These are phyloP conservation scores for Ricinus communis DNA, from an alignment of 345 rosid genomes.

Conservation along the genomic window DNA sequence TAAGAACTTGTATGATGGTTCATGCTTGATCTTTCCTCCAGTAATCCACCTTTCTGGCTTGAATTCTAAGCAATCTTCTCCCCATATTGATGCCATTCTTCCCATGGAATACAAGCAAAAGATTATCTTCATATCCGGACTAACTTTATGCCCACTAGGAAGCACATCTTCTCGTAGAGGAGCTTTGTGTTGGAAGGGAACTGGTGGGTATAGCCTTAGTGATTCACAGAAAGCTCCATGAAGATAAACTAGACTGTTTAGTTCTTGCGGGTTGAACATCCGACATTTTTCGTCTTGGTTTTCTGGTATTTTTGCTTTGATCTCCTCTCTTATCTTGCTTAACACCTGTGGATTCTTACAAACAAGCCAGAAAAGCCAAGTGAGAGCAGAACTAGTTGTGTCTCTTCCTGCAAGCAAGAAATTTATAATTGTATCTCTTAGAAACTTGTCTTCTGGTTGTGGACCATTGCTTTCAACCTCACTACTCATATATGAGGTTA, in stretches of 20 bases:
- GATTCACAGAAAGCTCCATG: constrained; percentile 20
- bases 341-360: constrained; percentile 15
- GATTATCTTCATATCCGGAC: constrained; percentile 27
- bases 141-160: constrained; percentile 40
- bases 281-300: neutral
- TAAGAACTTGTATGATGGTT: constrained; percentile 58
- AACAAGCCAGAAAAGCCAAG: constrained; percentile 24
- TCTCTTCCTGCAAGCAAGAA: constrained; percentile 23
- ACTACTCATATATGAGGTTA: constrained; percentile 14
- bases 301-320: constrained; percentile 1
- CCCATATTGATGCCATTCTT: constrained; percentile 46
- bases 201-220: constrained; percentile 21
- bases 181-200: constrained; percentile 18
- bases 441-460: constrained; percentile 18
- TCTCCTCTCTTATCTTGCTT: constrained; percentile 17
- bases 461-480: constrained; percentile 4
- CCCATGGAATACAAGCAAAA: constrained; percentile 44
- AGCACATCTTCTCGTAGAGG: constrained; percentile 31
- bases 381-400: constrained; percentile 23
- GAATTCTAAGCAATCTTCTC: constrained; percentile 39
- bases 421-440: constrained; percentile 21
- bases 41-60: constrained; percentile 47
- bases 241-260: constrained; percentile 14
- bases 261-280: neutral
- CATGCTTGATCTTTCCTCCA: constrained; percentile 31